phyloP scores from a whole-genome alignment of 2,329 filamentous ascomycete species.

The Aspergillus novoparasiticus region DNA sequence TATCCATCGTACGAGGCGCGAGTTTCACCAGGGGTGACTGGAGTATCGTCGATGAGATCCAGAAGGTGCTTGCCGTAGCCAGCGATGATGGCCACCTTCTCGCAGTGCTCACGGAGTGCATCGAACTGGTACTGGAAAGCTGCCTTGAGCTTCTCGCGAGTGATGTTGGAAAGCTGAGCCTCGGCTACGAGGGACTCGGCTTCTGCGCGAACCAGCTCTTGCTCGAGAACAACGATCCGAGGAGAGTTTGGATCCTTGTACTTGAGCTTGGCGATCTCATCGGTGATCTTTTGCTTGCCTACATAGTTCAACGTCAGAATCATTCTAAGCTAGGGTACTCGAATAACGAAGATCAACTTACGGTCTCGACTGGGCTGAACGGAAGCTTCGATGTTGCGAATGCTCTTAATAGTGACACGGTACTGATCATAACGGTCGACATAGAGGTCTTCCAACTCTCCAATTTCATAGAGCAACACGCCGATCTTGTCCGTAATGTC shows the following conservation, averaged over 20 bases:
- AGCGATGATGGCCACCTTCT: slow-evolving; percentile 97
- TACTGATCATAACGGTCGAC: slow-evolving; percentile 99
- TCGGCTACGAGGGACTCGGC: slow-evolving; percentile 98
- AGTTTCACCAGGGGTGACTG: slow-evolving; percentile 95
- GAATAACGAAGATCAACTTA: slow-evolving; percentile 53
- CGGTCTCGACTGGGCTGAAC: slow-evolving; percentile 97
- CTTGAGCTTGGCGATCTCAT: slow-evolving; percentile 97
- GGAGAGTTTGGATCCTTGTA: slow-evolving; percentile 99
- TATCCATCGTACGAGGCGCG: slow-evolving; percentile 96
- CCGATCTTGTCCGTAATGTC: slow-evolving; percentile 99
- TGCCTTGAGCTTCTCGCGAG: slow-evolving; percentile 97
- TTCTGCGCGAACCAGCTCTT: slow-evolving; percentile 96
- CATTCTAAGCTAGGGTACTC: neutral
- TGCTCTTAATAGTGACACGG: slow-evolving; percentile 98
- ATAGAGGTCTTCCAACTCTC: slow-evolving; percentile 96
- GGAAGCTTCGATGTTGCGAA: slow-evolving; percentile 97
- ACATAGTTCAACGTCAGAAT: neutral
- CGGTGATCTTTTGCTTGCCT: slow-evolving; percentile 99
- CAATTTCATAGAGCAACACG: slow-evolving; percentile 96
- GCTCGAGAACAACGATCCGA: slow-evolving; percentile 95
- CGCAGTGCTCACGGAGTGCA: slow-evolving; percentile 92
- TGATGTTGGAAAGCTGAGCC: slow-evolving; percentile 98
- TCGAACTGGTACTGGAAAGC: slow-evolving; percentile 99
- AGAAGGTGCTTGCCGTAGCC: slow-evolving; percentile 98
- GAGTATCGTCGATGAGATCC: slow-evolving; percentile 93